Evolutionary conservation across 345 rosid genomes (phyloP), one percentile per base, ranked within the genome.

Genomic region (Syzygium jambos): DNA sequence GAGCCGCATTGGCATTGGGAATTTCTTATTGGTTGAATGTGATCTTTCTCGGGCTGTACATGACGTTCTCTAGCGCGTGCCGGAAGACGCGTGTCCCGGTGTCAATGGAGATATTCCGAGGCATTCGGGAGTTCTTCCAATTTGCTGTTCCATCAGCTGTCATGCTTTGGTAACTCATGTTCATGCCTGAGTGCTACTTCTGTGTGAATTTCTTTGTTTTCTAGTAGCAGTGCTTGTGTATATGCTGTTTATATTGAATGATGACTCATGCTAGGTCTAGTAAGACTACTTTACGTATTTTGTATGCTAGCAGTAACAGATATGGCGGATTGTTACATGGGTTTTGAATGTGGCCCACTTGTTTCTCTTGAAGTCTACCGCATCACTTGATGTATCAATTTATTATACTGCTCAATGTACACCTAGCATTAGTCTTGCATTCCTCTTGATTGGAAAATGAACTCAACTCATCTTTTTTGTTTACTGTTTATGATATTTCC

Each of bases 71-170:
- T 52, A 7, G 91, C 13, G 46, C 92, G 2, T 93, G 92, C 85
- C 88, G 68, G 22, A 90, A 89, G 82, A 92, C 94, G 3, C 87
- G 92, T 19, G 90, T 87, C 17, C 87, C 86, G 6, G 29, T 91
- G 49, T 87, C 92, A 10, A 30, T 52, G 68, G 92, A 92, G 80
- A 6, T 91, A 49, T 91, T 90, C 25, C 87, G 21, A 25, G 91
- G 92, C 34, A 85, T 90, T 12, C 85, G 88, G 46, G 91, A 90
- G 87, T 92, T 92, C 85, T 92, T 93, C 80, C 89, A 89, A 25
- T 87, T 91, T 12, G 94, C 94, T n/a, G 84, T 93, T 41, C 93
- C 94, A 54, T 93, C 95, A 56, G 89, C 94, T 13, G 78, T 91
- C 14, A 93, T 93, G 95, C 83, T 91, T 16, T 92, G 95, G 95